These are phyloP conservation scores for Penicillium hordei DNA, from an alignment of 2,329 filamentous ascomycete genomes.

Conservation along the genomic window DNA sequence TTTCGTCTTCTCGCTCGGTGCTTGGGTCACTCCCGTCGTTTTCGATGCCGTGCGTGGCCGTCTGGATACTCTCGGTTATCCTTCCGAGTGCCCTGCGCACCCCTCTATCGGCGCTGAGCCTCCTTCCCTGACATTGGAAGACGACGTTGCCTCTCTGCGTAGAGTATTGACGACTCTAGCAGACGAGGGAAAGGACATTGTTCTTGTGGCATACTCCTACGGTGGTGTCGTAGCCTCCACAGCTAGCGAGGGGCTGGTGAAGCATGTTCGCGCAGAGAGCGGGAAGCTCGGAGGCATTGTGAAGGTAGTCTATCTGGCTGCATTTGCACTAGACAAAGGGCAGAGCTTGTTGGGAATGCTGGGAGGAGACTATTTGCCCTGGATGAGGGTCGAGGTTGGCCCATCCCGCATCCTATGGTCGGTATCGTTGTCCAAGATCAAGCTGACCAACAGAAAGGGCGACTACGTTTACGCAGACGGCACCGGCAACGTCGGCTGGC, in stretches of 20 bases:
- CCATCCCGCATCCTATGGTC: background rate
- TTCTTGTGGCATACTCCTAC: conserved; percentile 38
- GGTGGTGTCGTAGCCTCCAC: conserved; percentile 33
- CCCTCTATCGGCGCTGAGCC: conserved; percentile 31
- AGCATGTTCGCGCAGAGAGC: conserved; percentile 20
- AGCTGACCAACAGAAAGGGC: conserved; percentile 8
- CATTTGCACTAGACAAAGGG: conserved; percentile 39
- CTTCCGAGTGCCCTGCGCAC: conserved; percentile 32
- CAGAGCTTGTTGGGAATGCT: conserved; percentile 33
- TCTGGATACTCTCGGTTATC: conserved; percentile 36
- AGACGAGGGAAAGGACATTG: conserved; percentile 26
- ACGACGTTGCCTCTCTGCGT: conserved; percentile 36
- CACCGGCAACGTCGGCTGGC: conserved; percentile 24
- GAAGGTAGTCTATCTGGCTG: conserved; percentile 34
- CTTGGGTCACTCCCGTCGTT: conserved; percentile 38
- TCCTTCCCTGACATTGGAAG: conserved; percentile 35
- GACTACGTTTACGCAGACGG: conserved; percentile 18
- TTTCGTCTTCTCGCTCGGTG: conserved; percentile 44
- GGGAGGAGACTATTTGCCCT: conserved; percentile 21
- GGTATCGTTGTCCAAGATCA: background rate
- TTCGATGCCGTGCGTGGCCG: conserved; percentile 33
- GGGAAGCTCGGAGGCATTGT: conserved; percentile 32
- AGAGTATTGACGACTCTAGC: conserved; percentile 26
- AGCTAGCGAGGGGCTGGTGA: conserved; percentile 31
- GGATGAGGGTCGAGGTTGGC: conserved; percentile 26